phyloP scores from a whole-genome alignment of 495 filamentous ascomycete genomes.

The Annulohypoxylon nitens region DNA sequence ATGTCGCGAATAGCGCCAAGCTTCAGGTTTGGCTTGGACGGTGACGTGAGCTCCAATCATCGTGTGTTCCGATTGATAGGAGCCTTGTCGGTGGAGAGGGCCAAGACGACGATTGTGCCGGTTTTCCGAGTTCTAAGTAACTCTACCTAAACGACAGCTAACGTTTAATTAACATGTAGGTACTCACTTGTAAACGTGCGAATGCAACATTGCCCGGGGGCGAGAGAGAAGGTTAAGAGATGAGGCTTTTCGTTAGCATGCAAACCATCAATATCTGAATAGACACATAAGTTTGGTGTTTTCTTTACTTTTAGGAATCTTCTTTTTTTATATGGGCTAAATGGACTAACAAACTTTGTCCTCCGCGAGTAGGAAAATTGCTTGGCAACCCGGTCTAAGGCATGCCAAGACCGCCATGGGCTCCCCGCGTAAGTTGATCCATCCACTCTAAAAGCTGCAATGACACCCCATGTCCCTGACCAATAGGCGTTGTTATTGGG shows the following conservation, averaged over 20 bases:
- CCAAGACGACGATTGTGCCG: conserved; percentile 45
- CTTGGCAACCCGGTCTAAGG: conserved; percentile 17
- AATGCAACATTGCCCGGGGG: neutral
- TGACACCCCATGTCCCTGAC: conserved; percentile 35
- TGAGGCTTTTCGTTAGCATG: neutral
- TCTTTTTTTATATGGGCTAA: neutral
- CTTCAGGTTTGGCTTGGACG: conserved; percentile 23
- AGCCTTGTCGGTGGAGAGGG: conserved; percentile 46
- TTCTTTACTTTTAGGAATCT: conserved; percentile 1
- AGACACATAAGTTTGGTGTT: neutral
- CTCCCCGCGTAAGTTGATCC: conserved; percentile 30
- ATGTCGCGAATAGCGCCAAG: conserved; percentile 44
- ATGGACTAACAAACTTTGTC: neutral
- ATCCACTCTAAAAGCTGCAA: conserved; percentile 27
- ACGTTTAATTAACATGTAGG: neutral
- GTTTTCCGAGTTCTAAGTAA: conserved; percentile 39
- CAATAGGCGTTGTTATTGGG: conserved; percentile 10
- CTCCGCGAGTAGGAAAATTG: conserved; percentile 19
- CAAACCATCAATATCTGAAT: conserved; percentile 5
- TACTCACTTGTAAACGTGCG: neutral
- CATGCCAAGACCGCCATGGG: conserved; percentile 38
- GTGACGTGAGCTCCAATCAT: conserved; percentile 43
- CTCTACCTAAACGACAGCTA: conserved; percentile 15
- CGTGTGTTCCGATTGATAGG: conserved; percentile 35
- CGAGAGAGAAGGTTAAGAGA: neutral